Conservation (phyloP, 805 yeast species). For the Saturnispora zaruensis region DNA sequence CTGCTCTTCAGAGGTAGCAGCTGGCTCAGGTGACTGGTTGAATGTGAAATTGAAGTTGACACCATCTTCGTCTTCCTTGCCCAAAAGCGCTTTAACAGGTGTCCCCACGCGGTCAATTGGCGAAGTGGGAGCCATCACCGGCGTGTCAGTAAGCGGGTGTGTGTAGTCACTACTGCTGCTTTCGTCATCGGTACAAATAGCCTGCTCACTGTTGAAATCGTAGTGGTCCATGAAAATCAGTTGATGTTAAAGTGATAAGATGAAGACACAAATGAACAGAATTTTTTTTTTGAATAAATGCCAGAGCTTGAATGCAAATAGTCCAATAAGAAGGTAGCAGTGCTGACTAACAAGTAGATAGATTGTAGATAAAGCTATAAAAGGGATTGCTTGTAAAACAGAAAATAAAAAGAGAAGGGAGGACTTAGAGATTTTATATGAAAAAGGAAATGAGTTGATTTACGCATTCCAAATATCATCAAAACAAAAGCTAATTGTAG, state of each 20-base stretch:
- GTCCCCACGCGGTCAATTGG: conserved; percentile 29
- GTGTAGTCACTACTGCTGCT: not conserved
- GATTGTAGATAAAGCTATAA: not conserved
- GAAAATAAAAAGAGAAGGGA: not conserved
- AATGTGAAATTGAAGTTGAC: conserved; percentile 4
- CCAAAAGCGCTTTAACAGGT: not conserved
- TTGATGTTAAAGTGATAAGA: not conserved
- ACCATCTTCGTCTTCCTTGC: conserved; percentile 1
- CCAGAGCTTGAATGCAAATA: not conserved
- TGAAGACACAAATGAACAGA: not conserved
- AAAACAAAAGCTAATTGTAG: no score
- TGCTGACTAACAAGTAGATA: no score
- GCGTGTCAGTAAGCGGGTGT: conserved; percentile 68
- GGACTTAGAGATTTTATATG: not conserved
- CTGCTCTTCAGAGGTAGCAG: not conserved
- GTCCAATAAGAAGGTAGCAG: not conserved
- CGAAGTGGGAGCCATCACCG: conserved; percentile 50
- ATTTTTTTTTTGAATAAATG: not conserved
- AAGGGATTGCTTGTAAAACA: not conserved
- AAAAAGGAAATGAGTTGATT: not conserved
- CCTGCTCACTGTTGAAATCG: not conserved
- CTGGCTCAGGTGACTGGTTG: not conserved
- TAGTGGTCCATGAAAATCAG: not conserved
- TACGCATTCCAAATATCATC: not conserved
- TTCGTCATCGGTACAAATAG: not conserved